Conservation (phyloP, 1,139 yeast genomes). For the Diutina mesorugosa region DNA sequence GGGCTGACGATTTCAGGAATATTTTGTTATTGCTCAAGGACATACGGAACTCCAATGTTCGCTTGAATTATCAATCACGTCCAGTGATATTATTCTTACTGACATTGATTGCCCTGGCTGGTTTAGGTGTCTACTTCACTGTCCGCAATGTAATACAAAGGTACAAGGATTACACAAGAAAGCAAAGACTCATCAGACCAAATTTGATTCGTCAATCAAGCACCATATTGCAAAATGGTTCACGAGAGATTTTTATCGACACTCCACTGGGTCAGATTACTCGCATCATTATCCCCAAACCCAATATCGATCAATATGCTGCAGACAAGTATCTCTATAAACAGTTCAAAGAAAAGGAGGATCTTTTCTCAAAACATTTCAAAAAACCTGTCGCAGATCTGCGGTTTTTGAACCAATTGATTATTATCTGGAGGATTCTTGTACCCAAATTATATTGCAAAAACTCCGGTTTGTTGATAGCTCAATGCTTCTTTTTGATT, state of each 20-base stretch:
- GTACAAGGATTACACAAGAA: conserved; percentile 19
- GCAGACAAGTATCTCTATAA: conserved; percentile 56
- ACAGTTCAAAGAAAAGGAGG: conserved; percentile 21
- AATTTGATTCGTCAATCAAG: conserved; percentile 30
- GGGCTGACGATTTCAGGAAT: not conserved
- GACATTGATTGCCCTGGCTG: conserved; percentile 30
- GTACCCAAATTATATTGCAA: conserved; percentile 63
- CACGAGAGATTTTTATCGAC: conserved; percentile 42
- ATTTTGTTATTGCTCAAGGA: not conserved
- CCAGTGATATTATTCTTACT: conserved; percentile 33
- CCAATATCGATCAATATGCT: conserved; percentile 48
- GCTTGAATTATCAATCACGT: conserved; percentile 29
- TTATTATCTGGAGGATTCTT: conserved; percentile 69
- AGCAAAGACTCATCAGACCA: conserved; percentile 20
- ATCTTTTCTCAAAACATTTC: conserved; percentile 4
- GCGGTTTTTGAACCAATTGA: conserved; percentile 58
- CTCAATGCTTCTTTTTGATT: conserved; percentile 67
- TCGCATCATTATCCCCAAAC: conserved; percentile 44
- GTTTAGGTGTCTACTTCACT: conserved; percentile 26
- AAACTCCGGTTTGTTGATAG: conserved; percentile 50
- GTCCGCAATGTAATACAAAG: conserved; percentile 18
- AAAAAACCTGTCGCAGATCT: conserved; percentile 39
- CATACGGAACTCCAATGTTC: conserved; percentile 12
- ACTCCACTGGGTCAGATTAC: conserved; percentile 25
- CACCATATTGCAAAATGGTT: conserved; percentile 37